Conservation (phyloP, 148 eudicot genomes). For the Rhododendron griersonianum region DNA sequence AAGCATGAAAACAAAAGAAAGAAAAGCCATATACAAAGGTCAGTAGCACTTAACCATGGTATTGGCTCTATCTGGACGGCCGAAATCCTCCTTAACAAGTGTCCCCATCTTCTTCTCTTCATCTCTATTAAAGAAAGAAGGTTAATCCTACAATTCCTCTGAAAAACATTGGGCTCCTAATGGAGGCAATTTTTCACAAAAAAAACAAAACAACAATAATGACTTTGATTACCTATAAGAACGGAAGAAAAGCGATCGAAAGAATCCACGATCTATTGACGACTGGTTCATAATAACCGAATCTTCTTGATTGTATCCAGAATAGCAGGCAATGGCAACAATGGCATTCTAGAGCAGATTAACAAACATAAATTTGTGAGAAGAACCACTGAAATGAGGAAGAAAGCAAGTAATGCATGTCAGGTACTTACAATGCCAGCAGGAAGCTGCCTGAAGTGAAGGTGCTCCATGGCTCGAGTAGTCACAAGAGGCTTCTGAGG, state of each 20-base stretch:
- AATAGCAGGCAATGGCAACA: conserved; percentile 93
- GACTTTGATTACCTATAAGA: conserved; percentile 57
- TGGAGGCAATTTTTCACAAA: neutral
- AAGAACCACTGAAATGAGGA: neutral
- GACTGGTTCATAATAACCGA: conserved; percentile 99
- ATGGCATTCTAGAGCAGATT: conserved; percentile 66
- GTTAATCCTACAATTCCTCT: neutral
- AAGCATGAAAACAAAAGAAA: neutral
- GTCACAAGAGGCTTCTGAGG: conserved; percentile 99
- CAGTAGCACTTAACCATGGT: conserved; percentile 55
- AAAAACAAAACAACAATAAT: neutral
- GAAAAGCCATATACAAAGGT: neutral
- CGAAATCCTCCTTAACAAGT: conserved; percentile 88
- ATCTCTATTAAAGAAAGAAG: conserved; percentile 41
- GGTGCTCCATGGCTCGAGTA: conserved; percentile 97
- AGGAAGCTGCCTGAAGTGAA: conserved; percentile 98
- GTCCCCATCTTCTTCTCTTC: conserved; percentile 99
- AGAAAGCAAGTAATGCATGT: neutral
- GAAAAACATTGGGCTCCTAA: neutral
- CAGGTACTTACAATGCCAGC: conserved; percentile 72
- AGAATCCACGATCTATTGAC: conserved; percentile 93
- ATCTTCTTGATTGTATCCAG: conserved; percentile 98
- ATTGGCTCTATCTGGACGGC: conserved; percentile 89
- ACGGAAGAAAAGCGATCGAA: conserved; percentile 90
- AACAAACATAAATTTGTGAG: neutral